Evolutionary conservation across 75 land plant genomes (phyloP), one percentile per base, ranked within the genome.

Genomic region (Cunninghamia lanceolata): DNA sequence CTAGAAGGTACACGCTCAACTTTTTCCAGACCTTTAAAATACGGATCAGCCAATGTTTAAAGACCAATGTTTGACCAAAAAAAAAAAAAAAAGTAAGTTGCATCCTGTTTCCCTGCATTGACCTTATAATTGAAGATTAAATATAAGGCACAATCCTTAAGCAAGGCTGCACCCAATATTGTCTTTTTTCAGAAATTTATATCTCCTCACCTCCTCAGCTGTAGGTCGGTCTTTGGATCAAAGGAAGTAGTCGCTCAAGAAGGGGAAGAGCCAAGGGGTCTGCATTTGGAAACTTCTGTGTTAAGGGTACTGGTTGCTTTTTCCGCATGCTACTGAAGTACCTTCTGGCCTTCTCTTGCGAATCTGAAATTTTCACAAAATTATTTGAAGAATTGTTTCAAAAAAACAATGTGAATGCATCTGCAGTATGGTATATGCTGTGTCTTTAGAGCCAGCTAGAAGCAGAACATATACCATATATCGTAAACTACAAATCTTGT

Each of bases 21-120:
- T 86, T 95, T 93, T 30, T 93, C 89, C 86, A 96, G 85, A 15
- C 98, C 95, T 79, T 86, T 79, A 77, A 96, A 94, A 82, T 96
- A 94, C 9, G 96, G 95, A 91, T 96, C 93, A 87, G 94, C 93
- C 86, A 96, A 86, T 82, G 97, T 94, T 94, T 96, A 89, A 88
- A 86, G 50, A 19, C 83, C 63, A 84, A 30, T 84, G 82, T n/a
- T 14, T 70, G 68, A 39, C 47, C n/a, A n/a, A n/a, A n/a, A n/a
- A n/a, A n/a, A n/a, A 56, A 50, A 50, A 36, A 35, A 50, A 50
- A 28, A 50, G 11, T 52, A 38, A 81, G 40, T 40, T 53, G 87
- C 17, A 52, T 8, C 19, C 40, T n/a, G 30, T 35, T 83, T 83
- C 78, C n/a, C 25, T 9, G 36, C 74, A 59, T 16, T 83, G n/a